Percentiles rank a stretch among this genome's conserved stretches.
phyloP scores from a whole-genome alignment of 2,329 filamentous ascomycete genomes.

The Epichloe hybrida region DNA sequence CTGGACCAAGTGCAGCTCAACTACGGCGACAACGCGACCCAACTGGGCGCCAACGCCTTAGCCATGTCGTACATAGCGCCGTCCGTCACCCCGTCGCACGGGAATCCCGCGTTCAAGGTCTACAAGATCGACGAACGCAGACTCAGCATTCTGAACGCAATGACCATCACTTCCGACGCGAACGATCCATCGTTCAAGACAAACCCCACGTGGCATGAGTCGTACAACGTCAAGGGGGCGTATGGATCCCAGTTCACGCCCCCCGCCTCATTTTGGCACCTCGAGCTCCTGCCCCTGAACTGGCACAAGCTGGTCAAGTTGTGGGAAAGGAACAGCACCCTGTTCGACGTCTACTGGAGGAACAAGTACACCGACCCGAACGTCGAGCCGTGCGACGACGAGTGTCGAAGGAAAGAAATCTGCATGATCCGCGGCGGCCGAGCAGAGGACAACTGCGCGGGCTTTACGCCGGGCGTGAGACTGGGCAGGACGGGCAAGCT shows the following conservation, averaged over 20 bases:
- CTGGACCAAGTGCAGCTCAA: constrained; percentile 41
- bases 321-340: background rate
- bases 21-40: constrained; percentile 33
- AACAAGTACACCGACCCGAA: constrained; percentile 21
- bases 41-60: constrained; percentile 27
- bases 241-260: background rate
- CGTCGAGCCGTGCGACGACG: constrained; percentile 23
- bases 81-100: constrained; percentile 39
- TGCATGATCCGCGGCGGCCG: constrained; percentile 38
- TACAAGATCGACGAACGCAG: constrained; percentile 43
- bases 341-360: background rate
- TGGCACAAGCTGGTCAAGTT: background rate
- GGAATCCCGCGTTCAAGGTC: constrained; percentile 41
- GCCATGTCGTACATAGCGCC: constrained; percentile 40
- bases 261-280: background rate
- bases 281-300: background rate
- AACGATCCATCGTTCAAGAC: background rate
- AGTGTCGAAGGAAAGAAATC: constrained; percentile 31
- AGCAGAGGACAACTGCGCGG: constrained; percentile 36
- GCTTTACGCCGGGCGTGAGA: background rate
- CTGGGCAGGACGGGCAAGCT: background rate
- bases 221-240: background rate
- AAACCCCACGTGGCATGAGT: background rate
- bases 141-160: constrained; percentile 20
- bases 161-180: background rate